A percentile compares a stretch with the other conserved stretches of the same genome.
These are phyloP conservation scores for Decorospora gaudefroyi DNA, from an alignment of 2,329 filamentous ascomycete species.

Conservation along the genomic window DNA sequence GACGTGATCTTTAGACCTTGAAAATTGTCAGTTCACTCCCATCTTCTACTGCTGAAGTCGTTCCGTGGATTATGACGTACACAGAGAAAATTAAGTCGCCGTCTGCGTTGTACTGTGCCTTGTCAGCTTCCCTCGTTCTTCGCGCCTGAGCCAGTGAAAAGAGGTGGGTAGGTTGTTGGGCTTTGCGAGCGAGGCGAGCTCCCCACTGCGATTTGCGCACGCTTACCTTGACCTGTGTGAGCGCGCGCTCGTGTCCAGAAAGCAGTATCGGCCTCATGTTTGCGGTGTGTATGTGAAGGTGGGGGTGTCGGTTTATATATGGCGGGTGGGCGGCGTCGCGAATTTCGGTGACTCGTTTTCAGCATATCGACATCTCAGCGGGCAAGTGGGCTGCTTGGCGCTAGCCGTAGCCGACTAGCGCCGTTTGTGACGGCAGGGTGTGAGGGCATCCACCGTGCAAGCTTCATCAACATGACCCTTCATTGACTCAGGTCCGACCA, in stretches of 20 bases:
- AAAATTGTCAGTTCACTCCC: slow-evolving; percentile 2
- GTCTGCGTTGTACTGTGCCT: slow-evolving; percentile 67
- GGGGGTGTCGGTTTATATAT: slow-evolving; percentile 27
- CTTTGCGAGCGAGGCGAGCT: too few species aligned
- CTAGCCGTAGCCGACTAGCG: slow-evolving; percentile 33
- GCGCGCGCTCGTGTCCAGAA: slow-evolving; percentile 92
- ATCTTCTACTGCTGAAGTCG: too few species aligned
- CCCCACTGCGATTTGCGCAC: slow-evolving; percentile 1
- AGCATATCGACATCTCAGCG: slow-evolving; percentile 35
- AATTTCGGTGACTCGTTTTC: slow-evolving; percentile 40
- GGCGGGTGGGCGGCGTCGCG: slow-evolving; percentile 27
- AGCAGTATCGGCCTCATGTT: slow-evolving; percentile 94
- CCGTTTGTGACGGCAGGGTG: slow-evolving; percentile 7
- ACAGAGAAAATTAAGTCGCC: slow-evolving; percentile 97
- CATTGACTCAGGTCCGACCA: not conserved
- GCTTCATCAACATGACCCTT: not conserved
- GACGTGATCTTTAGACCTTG: slow-evolving; percentile 84
- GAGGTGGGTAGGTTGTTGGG: too few species aligned
- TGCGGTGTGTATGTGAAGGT: slow-evolving; percentile 25
- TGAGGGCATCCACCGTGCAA: slow-evolving; percentile 3
- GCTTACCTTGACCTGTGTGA: slow-evolving; percentile 78
- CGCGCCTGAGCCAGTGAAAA: too few species aligned
- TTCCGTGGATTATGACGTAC: too few species aligned
- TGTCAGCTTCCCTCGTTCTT: slow-evolving; percentile 3
- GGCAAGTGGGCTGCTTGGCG: slow-evolving; percentile 36